A percentile compares a stretch with the other conserved stretches of the same genome.
Evolutionary conservation across 1,284 basidiomycete species (phyloP).

Genomic region (Wallemia ichthyophaga): DNA sequence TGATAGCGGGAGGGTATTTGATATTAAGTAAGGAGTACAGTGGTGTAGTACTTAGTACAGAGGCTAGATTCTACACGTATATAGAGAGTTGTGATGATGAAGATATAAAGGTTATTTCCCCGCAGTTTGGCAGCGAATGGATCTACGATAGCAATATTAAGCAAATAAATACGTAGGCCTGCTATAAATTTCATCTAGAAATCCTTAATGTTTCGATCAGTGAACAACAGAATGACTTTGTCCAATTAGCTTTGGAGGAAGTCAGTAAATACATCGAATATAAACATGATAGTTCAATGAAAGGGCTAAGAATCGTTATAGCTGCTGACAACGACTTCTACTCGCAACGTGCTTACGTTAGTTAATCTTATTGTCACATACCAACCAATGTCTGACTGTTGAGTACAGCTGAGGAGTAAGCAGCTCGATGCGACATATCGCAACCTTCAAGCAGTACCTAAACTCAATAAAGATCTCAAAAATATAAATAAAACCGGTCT

Average conservation of each 20-base stretch:
- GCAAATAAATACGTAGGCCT: constrained; percentile 4
- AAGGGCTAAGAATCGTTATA: constrained; percentile 42
- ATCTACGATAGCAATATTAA: constrained; percentile 24
- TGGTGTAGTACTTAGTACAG: constrained; percentile 63
- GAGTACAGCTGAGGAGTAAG: too few species aligned
- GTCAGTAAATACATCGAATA: constrained; percentile 37
- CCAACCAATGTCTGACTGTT: background rate
- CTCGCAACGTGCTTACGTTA: constrained; percentile 58
- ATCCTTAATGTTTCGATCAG: too few species aligned
- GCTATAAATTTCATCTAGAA: too few species aligned
- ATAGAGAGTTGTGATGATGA: constrained; percentile 16
- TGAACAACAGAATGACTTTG: constrained; percentile 44
- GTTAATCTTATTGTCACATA: constrained; percentile 7
- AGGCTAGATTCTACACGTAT: constrained; percentile 68
- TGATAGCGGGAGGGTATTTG: constrained; percentile 77
- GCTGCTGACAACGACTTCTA: constrained; percentile 94
- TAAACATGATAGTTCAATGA: constrained; percentile 22
- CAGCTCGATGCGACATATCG: background rate
- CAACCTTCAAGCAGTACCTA: background rate
- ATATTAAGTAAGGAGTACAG: constrained; percentile 57
- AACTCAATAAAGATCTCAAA: constrained; percentile 26
- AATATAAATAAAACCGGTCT: constrained; percentile 92
- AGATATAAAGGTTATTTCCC: constrained; percentile 45
- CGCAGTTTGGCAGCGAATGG: constrained; percentile 69
- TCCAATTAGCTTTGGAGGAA: constrained; percentile 53